Evolutionary conservation across 768 basidiomycete genomes (phyloP).

Genomic region (Tephrocybe rancida): DNA sequence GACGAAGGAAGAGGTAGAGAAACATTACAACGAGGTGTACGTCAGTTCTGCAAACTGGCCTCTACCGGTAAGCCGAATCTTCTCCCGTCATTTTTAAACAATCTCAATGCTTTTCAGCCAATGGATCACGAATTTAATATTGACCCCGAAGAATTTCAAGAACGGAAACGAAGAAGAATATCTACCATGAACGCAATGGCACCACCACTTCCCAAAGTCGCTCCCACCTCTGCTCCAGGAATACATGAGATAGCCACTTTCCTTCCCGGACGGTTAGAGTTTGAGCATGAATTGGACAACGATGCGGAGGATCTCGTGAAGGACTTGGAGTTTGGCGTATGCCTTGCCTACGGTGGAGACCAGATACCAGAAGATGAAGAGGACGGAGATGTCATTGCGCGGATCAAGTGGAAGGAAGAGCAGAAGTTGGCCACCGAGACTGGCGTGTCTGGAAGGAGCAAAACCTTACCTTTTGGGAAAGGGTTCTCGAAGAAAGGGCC

Average conservation of each 20-base stretch:
- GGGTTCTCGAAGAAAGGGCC: slow-evolving; percentile 41
- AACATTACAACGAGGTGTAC: slow-evolving; percentile 85
- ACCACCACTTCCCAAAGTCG: slow-evolving; percentile 63
- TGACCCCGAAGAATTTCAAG: slow-evolving; percentile 83
- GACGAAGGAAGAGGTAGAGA: slow-evolving; percentile 90
- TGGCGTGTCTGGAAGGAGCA: slow-evolving; percentile 24
- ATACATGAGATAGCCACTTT: slow-evolving; percentile 92
- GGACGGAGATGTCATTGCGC: slow-evolving; percentile 71
- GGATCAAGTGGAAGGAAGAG: slow-evolving; percentile 53
- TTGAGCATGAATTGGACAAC: slow-evolving; percentile 96
- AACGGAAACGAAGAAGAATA: slow-evolving; percentile 86
- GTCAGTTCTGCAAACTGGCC: slow-evolving; percentile 81
- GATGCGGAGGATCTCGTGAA: slow-evolving; percentile 96
- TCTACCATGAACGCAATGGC: slow-evolving; percentile 69
- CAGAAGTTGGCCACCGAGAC: slow-evolving; percentile 30
- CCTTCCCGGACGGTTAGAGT: slow-evolving; percentile 96
- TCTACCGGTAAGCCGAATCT: slow-evolving; percentile 59
- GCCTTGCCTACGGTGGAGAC: slow-evolving; percentile 83
- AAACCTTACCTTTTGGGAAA: slow-evolving; percentile 36
- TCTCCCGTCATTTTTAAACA: slow-evolving; percentile 3
- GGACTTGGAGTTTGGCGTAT: slow-evolving; percentile 94
- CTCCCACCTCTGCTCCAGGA: slow-evolving; percentile 87
- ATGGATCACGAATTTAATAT: slow-evolving; percentile 71
- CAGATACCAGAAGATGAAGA: slow-evolving; percentile 77
- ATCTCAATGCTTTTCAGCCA: slow-evolving; percentile 25